Evolutionary conservation across 768 basidiomycete species (phyloP), one percentile per base, ranked within the genome.

Genomic region (Suillus fuscotomentosus): DNA sequence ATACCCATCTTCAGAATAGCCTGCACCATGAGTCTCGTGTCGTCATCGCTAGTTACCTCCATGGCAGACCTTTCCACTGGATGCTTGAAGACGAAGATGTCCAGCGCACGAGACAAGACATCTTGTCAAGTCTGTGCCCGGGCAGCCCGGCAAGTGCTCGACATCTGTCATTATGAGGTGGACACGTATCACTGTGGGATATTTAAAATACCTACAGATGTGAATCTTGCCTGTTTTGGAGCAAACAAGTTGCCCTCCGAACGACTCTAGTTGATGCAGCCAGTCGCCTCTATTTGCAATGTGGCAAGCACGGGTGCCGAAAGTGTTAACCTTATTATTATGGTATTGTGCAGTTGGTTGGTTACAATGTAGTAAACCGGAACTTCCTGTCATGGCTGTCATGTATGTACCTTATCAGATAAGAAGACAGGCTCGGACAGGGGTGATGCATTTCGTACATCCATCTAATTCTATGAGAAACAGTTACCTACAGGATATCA

Each of bases 71-170:
- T 50, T 48, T 48, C 47, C 22, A 14, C 60, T 76, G 81, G 3
- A 81, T 87, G 15, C 10, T 70, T 71, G 50, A 93, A 86, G 5
- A 82, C 83, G 1, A 93, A 86, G 3, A 82, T 81, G n/a, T 86
- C 85, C 3, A 85, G 72, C 14, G 77, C 81, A 13, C 90, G 85
- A 7, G 91, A 84, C 0, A 90, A 88, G 3, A 91, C 91, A 64
- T 92, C 93, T 24, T 41, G 31, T 31, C 31, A 31, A 31, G 31
- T 31, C 86, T 89, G 41, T 79, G 80, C 0, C 73, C 69, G 2
- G 87, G 87, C 31, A 31, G 31, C 31, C 31, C 31, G 31, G 31
- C 31, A 67, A 92, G 68, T 86, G 85, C 67, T 90, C 82, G 69
- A 27, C 14, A 27, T 50, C 13, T 50, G 47, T 13, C 24, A 27